These are phyloP conservation scores for Lecanicillium sp. DNA, from an alignment of 2,329 filamentous ascomycete genomes.

Conservation along the genomic window DNA sequence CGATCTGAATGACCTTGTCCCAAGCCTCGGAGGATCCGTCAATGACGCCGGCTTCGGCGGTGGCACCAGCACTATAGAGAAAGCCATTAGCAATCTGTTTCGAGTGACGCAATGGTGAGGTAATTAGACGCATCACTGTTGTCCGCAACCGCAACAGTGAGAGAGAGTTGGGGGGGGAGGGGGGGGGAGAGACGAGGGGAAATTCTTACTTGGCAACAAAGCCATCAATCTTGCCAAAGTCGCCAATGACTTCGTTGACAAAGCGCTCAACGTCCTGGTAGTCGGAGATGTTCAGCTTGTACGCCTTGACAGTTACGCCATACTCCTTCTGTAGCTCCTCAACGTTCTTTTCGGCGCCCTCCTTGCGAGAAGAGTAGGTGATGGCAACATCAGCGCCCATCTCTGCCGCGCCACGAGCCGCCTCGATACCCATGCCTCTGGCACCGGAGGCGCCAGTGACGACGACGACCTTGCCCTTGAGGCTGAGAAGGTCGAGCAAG, in stretches of 20 bases:
- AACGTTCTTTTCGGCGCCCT: slow-evolving; percentile 58
- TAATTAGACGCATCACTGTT: background rate
- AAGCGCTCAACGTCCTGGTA: slow-evolving; percentile 42
- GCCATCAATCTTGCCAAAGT: slow-evolving; percentile 67
- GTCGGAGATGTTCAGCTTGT: slow-evolving; percentile 50
- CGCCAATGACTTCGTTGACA: slow-evolving; percentile 55
- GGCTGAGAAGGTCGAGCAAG: slow-evolving; percentile 60
- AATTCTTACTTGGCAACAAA: slow-evolving; percentile 66
- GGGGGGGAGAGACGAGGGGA: slow-evolving; percentile 22
- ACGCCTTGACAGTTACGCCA: slow-evolving; percentile 57
- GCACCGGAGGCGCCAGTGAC: slow-evolving; percentile 62
- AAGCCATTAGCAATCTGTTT: slow-evolving; percentile 3
- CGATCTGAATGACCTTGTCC: slow-evolving; percentile 53
- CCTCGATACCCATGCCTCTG: slow-evolving; percentile 61
- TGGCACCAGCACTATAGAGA: slow-evolving; percentile 49
- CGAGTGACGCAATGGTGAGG: background rate
- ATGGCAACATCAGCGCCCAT: slow-evolving; percentile 63
- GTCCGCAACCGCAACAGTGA: background rate
- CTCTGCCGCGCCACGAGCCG: slow-evolving; percentile 62
- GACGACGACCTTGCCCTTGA: slow-evolving; percentile 66
- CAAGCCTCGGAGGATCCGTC: slow-evolving; percentile 61
- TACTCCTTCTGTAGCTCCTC: slow-evolving; percentile 56
- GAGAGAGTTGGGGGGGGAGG: background rate
- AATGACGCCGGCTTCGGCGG: slow-evolving; percentile 59
- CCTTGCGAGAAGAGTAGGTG: slow-evolving; percentile 64